phyloP scores from a whole-genome alignment of 805 yeast species.

The Kockiozyma suomiensis region DNA sequence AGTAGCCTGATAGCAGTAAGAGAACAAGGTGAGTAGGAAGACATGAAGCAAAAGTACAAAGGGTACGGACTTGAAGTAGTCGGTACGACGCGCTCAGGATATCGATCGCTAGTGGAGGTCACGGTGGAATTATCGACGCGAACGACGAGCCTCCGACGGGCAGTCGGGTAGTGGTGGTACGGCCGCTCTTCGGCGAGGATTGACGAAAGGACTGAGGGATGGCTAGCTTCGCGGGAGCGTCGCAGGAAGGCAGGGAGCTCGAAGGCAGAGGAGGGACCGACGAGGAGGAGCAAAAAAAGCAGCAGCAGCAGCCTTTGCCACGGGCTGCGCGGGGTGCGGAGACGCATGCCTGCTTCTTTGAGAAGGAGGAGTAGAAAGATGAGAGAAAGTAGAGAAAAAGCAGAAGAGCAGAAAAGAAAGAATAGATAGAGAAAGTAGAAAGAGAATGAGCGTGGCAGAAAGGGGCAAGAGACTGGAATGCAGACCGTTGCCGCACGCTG shows the following conservation, averaged over 20 bases:
- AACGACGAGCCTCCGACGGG: slow-evolving; percentile 15
- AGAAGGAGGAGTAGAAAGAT: slow-evolving; percentile 4
- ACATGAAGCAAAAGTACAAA: not conserved
- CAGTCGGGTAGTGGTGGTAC: slow-evolving; percentile 12
- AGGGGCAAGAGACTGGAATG: slow-evolving; percentile 14
- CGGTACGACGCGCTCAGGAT: not conserved
- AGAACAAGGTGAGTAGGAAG: not conserved
- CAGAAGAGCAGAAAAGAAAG: not conserved
- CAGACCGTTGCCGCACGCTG: slow-evolving; percentile 6
- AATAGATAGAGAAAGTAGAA: not conserved
- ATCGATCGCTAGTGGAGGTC: not conserved
- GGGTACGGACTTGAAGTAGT: slow-evolving; percentile 1
- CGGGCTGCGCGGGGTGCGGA: slow-evolving; percentile 5
- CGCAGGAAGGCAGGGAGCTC: slow-evolving; percentile 3
- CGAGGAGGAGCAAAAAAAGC: slow-evolving; percentile 9
- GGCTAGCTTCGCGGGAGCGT: slow-evolving; percentile 5
- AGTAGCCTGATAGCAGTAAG: not conserved
- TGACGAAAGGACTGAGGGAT: slow-evolving; percentile 1
- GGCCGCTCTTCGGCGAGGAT: slow-evolving; percentile 13
- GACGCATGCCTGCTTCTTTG: slow-evolving; percentile 8
- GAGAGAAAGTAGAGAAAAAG: not conserved
- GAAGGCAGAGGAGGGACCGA: slow-evolving; percentile 1
- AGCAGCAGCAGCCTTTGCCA: slow-evolving; percentile 14
- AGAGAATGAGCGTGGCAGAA: slow-evolving; percentile 8
- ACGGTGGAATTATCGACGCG: slow-evolving; percentile 19